Conservation (phyloP, 352 stramenopile genomes). For the Phytophthora sansomeana region DNA sequence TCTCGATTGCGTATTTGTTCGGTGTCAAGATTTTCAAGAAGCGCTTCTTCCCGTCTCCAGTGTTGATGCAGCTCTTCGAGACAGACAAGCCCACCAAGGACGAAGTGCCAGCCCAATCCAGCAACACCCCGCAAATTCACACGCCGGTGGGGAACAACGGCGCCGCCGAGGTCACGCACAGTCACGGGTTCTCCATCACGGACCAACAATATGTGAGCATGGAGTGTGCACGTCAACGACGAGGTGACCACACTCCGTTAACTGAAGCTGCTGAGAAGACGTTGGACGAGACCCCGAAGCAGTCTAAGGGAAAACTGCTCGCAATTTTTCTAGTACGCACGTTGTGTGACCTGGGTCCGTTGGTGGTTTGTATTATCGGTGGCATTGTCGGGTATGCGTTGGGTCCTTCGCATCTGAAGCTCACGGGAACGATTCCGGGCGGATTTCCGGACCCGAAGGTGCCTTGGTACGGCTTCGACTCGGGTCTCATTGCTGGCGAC, state of each 20-base stretch:
- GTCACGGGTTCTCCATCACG: constrained; percentile 51
- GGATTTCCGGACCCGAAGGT: constrained; percentile 64
- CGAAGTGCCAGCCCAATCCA: neutral
- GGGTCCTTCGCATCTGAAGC: constrained; percentile 66
- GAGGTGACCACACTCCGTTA: constrained; percentile 5
- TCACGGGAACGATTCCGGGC: constrained; percentile 72
- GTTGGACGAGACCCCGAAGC: neutral
- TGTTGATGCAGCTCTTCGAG: constrained; percentile 46
- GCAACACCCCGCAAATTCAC: constrained; percentile 18
- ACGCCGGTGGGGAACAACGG: constrained; percentile 16
- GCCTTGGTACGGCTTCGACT: constrained; percentile 65
- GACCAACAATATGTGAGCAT: constrained; percentile 60
- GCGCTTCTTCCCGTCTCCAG: constrained; percentile 41
- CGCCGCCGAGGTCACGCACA: constrained; percentile 24
- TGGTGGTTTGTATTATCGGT: constrained; percentile 77
- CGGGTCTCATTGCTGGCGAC: constrained; percentile 49
- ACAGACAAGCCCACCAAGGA: constrained; percentile 23
- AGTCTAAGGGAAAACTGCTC: constrained; percentile 18
- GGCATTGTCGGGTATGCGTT: constrained; percentile 58
- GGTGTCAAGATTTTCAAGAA: constrained; percentile 53
- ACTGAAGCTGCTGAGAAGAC: constrained; percentile 21
- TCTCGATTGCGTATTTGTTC: constrained; percentile 64
- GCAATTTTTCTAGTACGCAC: constrained; percentile 51
- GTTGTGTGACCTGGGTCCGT: constrained; percentile 65
- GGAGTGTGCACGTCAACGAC: constrained; percentile 30